Evolutionary conservation across 495 filamentous ascomycete species (phyloP).

Genomic region (Saxophila tyrrhenica): DNA sequence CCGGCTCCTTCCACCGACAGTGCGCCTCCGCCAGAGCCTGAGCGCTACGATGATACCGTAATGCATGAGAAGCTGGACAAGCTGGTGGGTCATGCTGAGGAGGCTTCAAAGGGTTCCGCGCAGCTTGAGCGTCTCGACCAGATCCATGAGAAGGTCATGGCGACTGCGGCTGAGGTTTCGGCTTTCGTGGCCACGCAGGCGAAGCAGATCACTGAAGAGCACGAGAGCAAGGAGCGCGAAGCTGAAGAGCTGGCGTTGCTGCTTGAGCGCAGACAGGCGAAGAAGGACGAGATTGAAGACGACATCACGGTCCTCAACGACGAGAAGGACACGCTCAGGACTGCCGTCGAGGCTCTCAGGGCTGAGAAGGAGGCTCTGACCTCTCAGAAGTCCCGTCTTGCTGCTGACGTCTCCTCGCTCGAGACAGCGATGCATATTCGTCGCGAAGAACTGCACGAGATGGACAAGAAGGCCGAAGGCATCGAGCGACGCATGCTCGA

Average conservation of each 20-base stretch:
- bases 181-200: slow-evolving; percentile 75
- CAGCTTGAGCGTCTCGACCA: slow-evolving; percentile 70
- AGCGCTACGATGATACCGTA: slow-evolving; percentile 55
- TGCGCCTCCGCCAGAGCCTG: slow-evolving; percentile 21
- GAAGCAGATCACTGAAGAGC: slow-evolving; percentile 62
- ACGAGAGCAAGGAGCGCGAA: slow-evolving; percentile 65
- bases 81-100: slow-evolving; percentile 51
- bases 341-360: slow-evolving; percentile 28
- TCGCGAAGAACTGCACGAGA: slow-evolving; percentile 76
- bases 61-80: slow-evolving; percentile 80
- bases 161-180: slow-evolving; percentile 76
- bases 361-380: slow-evolving; percentile 45
- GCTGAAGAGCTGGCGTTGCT: slow-evolving; percentile 72
- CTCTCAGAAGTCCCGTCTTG: slow-evolving; percentile 61
- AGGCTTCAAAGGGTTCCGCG: slow-evolving; percentile 41
- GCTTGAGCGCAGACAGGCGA: slow-evolving; percentile 63
- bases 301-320: slow-evolving; percentile 53
- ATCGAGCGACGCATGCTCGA: slow-evolving; percentile 88
- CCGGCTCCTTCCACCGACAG: slow-evolving; percentile 34
- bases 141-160: slow-evolving; percentile 78
- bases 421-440: slow-evolving; percentile 82
- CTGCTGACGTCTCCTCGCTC: slow-evolving; percentile 72
- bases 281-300: slow-evolving; percentile 68
- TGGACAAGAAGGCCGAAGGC: slow-evolving; percentile 76
- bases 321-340: slow-evolving; percentile 39